Evolutionary conservation across 176 grass and related monocot genomes (phyloP), one percentile per base, ranked within the genome.

Genomic region (Triticum urartu): DNA sequence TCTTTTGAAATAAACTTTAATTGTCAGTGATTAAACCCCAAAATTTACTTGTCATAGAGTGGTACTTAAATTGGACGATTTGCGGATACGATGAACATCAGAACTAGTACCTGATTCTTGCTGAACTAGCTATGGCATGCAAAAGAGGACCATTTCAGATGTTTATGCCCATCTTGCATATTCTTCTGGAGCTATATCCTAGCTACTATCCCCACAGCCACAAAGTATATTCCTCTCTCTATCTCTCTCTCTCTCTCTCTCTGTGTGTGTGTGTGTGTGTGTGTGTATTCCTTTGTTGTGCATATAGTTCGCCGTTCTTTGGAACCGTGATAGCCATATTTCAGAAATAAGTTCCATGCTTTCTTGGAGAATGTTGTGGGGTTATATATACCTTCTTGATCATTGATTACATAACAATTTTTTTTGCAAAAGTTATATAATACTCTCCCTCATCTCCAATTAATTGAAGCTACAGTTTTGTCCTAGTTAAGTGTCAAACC

Each of bases 81-180:
- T 33, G 47, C 26, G 25, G 5, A 56, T 20, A 77, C 52, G 45
- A 21, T 12, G 47, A 77, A 56, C 47, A 77, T 26, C 52, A 33
- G 6, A 56, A 33, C 26, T 76, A 54, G 40, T 43, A 43, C 9
- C 2, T 40, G 39, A 54, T 77, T 56, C 47, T 56, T 17, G 26
- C 47, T 56, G 47, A 77, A 77, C 28, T 33, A 77, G 28, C 48
- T 56, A 58, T 11, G 74, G 1, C 74, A 34, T 77, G 47, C 22
- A 75, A 77, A 77, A 34, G 28, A 58, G 74, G 74, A 77, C 74
- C 74, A 77, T 77, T 56, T 32, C 48, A 77, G 48, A 21, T 77
- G 48, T 33, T 77, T 77, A 28, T 77, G 56, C 72, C 74, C 47
- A 77, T 77, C 47, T 77, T 75, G 10, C 28, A 56, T 77, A 38